Percentiles rank a stretch among this genome's conserved stretches.
Evolutionary conservation across 129 eudicot species (phyloP).

Genomic region (Arctium lappa): DNA sequence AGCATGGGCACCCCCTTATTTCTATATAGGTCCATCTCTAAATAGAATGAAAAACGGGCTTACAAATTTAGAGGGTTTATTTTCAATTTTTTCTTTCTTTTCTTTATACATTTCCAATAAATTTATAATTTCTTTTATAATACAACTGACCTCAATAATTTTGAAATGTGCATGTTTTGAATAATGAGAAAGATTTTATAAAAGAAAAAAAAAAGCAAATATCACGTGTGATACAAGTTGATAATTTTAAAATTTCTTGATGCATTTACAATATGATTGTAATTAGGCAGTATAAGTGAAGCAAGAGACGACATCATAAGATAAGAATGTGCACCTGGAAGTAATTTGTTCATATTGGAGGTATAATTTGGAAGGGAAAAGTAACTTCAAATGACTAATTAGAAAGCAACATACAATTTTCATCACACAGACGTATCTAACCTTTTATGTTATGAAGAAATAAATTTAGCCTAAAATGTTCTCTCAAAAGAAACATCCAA

Average conservation of each 20-base stretch:
- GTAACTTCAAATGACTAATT: neutral
- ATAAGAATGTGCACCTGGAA: neutral
- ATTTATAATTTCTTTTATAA: too few species aligned
- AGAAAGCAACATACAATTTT: neutral
- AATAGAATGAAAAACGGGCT: neutral
- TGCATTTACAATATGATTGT: neutral
- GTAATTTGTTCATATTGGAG: neutral
- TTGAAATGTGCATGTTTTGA: too few species aligned
- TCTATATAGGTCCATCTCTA: too few species aligned
- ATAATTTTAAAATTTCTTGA: too few species aligned
- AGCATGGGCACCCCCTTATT: neutral
- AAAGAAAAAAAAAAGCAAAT: too few species aligned
- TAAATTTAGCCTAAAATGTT: too few species aligned
- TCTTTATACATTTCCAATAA: neutral
- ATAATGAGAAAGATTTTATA: too few species aligned
- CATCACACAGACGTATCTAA: neutral
- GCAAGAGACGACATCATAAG: neutral
- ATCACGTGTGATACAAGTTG: too few species aligned
- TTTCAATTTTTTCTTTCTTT: too few species aligned
- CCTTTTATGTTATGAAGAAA: too few species aligned
- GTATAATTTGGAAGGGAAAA: neutral
- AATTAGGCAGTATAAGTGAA: neutral
- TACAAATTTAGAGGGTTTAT: neutral
- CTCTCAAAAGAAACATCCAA: too few species aligned
- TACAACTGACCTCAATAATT: too few species aligned